Evolutionary conservation across 1,284 basidiomycete genomes (phyloP).

Genomic region (Phlebopus sp.): DNA sequence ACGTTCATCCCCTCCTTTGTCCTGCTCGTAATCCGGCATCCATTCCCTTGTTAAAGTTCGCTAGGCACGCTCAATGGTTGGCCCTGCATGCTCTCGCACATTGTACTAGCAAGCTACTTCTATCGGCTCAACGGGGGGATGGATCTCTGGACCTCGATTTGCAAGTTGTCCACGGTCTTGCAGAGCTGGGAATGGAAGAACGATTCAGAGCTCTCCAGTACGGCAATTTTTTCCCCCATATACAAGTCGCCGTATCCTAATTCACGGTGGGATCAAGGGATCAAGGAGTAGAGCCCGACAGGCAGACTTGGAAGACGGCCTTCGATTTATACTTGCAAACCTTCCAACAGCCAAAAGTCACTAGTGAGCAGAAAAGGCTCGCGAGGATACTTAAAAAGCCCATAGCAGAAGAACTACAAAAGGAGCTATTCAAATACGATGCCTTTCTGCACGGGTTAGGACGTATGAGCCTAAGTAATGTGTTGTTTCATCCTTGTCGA

Average conservation of each 20-base stretch:
- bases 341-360: conserved; percentile 51
- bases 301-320: conserved; percentile 60
- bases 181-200: conserved; percentile 66
- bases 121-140: conserved; percentile 51
- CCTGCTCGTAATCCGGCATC: conserved; percentile 70
- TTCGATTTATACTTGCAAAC: conserved; percentile 55
- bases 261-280: conserved; percentile 6
- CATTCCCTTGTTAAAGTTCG: conserved; percentile 57
- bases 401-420: conserved; percentile 48
- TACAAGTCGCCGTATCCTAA: background rate
- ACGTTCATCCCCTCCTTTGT: conserved; percentile 74
- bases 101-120: conserved; percentile 60
- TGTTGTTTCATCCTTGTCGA: conserved; percentile 11
- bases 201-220: conserved; percentile 54
- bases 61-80: conserved; percentile 63
- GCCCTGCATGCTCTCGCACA: conserved; percentile 71
- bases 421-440: conserved; percentile 70
- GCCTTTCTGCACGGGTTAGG: conserved; percentile 75
- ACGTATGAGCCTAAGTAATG: conserved; percentile 77
- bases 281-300: conserved; percentile 49
- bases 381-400: conserved; percentile 55
- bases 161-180: conserved; percentile 49
- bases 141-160: conserved; percentile 46
- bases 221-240: conserved; percentile 24
- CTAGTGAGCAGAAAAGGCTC: conserved; percentile 56